Evolutionary conservation across 2,329 filamentous ascomycete genomes (phyloP).

Genomic region (Helminthosporium solani): DNA sequence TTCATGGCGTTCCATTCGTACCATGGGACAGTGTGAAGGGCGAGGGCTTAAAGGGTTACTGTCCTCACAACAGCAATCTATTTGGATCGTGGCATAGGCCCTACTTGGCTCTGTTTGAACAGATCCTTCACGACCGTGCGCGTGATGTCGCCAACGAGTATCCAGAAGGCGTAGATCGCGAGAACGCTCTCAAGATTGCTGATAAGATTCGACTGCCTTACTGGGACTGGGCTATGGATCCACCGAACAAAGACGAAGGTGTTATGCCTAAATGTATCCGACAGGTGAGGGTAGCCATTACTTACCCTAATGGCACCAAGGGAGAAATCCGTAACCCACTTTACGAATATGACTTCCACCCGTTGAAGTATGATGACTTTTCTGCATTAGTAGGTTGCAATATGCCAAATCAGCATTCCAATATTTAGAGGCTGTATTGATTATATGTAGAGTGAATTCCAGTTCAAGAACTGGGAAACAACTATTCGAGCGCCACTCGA

Average conservation of each 20-base stretch:
- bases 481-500: slow-evolving; percentile 31
- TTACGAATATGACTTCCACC: slow-evolving; percentile 33
- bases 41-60: slow-evolving; percentile 29
- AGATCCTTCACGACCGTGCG: slow-evolving; percentile 32
- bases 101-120: slow-evolving; percentile 37
- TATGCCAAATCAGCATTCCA: neutral
- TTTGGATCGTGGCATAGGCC: slow-evolving; percentile 37
- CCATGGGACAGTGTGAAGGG: slow-evolving; percentile 29
- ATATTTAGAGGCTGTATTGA: slow-evolving; percentile 1
- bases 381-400: slow-evolving; percentile 21
- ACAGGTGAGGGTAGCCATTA: slow-evolving; percentile 19
- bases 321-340: slow-evolving; percentile 29
- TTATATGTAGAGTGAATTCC: slow-evolving; percentile 23
- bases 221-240: slow-evolving; percentile 38
- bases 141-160: slow-evolving; percentile 33
- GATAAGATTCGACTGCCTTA: slow-evolving; percentile 34
- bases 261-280: slow-evolving; percentile 28
- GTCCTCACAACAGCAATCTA: slow-evolving; percentile 32
- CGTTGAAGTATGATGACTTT: slow-evolving; percentile 30
- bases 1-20: slow-evolving; percentile 34
- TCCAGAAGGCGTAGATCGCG: slow-evolving; percentile 21
- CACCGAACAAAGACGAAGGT: slow-evolving; percentile 22
- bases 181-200: slow-evolving; percentile 25
- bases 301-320: slow-evolving; percentile 28
- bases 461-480: slow-evolving; percentile 37